Evolutionary conservation across 345 rosid genomes (phyloP).

Genomic region (Syzygium jambos): DNA sequence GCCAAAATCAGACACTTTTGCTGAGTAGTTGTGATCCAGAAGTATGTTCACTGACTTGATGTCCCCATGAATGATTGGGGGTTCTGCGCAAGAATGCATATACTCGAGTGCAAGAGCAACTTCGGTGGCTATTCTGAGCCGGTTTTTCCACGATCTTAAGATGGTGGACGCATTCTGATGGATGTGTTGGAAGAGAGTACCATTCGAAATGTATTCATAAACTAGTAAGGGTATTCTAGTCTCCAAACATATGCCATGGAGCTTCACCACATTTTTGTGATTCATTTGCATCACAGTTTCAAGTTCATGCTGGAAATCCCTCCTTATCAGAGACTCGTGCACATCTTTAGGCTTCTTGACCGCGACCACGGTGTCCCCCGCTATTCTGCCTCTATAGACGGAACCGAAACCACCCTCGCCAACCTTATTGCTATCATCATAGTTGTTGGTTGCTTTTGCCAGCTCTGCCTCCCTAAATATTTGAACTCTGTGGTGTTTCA

Average conservation of each 20-base stretch:
- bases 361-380: accelerated
- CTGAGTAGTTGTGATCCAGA: not conserved
- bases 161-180: not conserved
- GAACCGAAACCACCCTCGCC: not conserved
- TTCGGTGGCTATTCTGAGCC: not conserved
- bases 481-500: not conserved
- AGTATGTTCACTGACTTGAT: not conserved
- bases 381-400: not conserved
- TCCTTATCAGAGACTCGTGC: not conserved
- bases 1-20: not conserved
- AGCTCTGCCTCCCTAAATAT: not conserved
- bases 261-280: not conserved
- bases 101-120: not conserved
- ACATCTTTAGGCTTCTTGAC: not conserved
- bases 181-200: not conserved
- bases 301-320: not conserved
- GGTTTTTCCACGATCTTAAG: not conserved
- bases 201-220: not conserved
- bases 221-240: not conserved
- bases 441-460: not conserved
- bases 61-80: not conserved
- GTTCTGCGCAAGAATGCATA: not conserved
- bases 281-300: not conserved
- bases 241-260: not conserved
- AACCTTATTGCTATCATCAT: not conserved